Evolutionary conservation across 1,284 basidiomycete genomes (phyloP).

Genomic region (Phellopilus nigrolimitatus): DNA sequence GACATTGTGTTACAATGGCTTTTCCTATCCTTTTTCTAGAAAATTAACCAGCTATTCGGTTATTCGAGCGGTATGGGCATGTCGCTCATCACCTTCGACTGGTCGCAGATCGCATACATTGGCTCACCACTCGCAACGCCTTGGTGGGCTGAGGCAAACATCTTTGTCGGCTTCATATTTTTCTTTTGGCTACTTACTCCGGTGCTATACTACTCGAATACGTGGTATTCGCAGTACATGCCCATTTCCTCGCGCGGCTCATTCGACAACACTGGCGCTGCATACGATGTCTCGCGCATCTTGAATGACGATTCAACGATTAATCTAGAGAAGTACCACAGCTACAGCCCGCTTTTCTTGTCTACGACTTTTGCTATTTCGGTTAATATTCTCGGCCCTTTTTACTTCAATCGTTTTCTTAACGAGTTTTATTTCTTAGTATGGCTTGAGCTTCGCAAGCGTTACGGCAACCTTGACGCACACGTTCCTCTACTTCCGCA

Average conservation of each 20-base stretch:
- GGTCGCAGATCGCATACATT: conserved; percentile 44
- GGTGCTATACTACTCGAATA: conserved; percentile 23
- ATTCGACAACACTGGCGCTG: conserved; percentile 58
- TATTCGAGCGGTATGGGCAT: conserved; percentile 26
- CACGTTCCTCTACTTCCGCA: conserved; percentile 74
- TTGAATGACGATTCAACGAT: conserved; percentile 55
- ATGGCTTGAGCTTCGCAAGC: conserved; percentile 65
- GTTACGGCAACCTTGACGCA: conserved; percentile 69
- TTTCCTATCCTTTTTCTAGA: conserved; percentile 17
- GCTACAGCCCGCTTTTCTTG: conserved; percentile 83
- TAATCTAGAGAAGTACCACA: conserved; percentile 60
- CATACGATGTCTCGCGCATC: conserved; percentile 69
- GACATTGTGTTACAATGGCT: too few relatives aligned
- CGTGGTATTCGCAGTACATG: conserved; percentile 29
- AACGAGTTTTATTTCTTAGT: conserved; percentile 54
- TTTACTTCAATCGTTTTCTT: conserved; percentile 43
- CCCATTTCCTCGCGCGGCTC: conserved; percentile 48
- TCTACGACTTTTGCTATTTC: conserved; percentile 56
- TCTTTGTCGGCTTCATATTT: conserved; percentile 35
- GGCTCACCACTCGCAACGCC: conserved; percentile 61
- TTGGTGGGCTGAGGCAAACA: conserved; percentile 31
- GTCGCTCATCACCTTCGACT: conserved; percentile 37
- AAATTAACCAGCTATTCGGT: conserved; percentile 35
- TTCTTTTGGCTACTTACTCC: conserved; percentile 39
- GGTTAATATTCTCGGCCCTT: conserved; percentile 36